Percentiles rank a stretch among this genome's conserved stretches.
These are phyloP conservation scores for Rosellinia necatrix DNA, from an alignment of 2,329 filamentous ascomycete species.

Conservation along the genomic window DNA sequence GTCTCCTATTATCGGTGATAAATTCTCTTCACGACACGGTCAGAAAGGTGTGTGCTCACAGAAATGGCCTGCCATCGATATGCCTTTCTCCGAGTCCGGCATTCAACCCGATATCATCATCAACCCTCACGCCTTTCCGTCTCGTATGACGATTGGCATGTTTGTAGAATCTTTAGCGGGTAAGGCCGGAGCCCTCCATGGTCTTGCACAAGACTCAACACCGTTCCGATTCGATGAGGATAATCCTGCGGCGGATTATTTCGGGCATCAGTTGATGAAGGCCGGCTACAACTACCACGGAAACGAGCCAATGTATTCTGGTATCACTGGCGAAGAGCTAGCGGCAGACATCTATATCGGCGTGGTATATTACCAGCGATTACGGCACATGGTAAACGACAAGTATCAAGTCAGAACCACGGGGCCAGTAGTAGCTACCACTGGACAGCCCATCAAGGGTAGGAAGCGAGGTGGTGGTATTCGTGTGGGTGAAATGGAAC, in stretches of 20 bases:
- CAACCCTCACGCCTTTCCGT: conserved; percentile 98
- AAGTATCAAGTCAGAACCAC: conserved; percentile 98
- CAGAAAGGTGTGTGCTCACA: conserved; percentile 97
- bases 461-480: conserved; percentile 97
- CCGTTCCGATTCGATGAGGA: conserved; percentile 95
- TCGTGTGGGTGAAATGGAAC: conserved; percentile 98
- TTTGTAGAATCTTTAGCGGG: conserved; percentile 97
- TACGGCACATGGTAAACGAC: conserved; percentile 99
- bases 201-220: conserved; percentile 92
- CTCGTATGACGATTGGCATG: conserved; percentile 99
- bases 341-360: conserved; percentile 95
- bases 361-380: conserved; percentile 96
- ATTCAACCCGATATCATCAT: conserved; percentile 98
- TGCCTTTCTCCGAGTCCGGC: conserved; percentile 95
- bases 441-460: conserved; percentile 96
- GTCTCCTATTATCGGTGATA: conserved; percentile 92
- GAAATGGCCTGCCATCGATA: conserved; percentile 90
- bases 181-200: conserved; percentile 91
- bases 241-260: conserved; percentile 90
- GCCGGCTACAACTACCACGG: conserved; percentile 98
- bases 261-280: conserved; percentile 92
- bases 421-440: conserved; percentile 85
- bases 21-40: conserved; percentile 97
- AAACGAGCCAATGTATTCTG: conserved; percentile 98
- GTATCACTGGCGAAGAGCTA: conserved; percentile 93